These are phyloP conservation scores for Suillus discolor DNA, from an alignment of 768 basidiomycete species.

Conservation along the genomic window DNA sequence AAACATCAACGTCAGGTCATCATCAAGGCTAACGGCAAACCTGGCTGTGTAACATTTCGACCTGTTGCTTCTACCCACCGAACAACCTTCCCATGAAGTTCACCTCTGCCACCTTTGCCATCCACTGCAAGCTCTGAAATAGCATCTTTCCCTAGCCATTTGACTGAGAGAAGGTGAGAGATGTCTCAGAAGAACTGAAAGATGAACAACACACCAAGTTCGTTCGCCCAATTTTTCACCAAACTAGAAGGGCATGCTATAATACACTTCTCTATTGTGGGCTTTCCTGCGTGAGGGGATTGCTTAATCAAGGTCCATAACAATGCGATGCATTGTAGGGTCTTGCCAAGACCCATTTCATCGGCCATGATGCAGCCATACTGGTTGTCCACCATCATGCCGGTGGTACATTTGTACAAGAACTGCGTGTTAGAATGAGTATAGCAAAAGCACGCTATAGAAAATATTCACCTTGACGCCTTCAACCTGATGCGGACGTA, in stretches of 20 bases:
- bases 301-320: constrained; percentile 96
- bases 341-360: constrained; percentile 98
- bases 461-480: constrained; percentile 82
- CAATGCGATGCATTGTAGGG: constrained; percentile 93
- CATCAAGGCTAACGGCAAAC: constrained; percentile 40
- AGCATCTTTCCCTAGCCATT: constrained; percentile 92
- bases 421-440: constrained; percentile 57
- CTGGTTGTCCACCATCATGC: constrained; percentile 89
- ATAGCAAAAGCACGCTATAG: constrained; percentile 6
- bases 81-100: constrained; percentile 75
- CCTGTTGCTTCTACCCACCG: constrained; percentile 91
- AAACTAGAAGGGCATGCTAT: constrained; percentile 97
- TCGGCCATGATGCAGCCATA: constrained; percentile 99
- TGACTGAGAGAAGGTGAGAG: constrained; percentile 45
- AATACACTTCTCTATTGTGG: constrained; percentile 94
- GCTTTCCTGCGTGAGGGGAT: constrained; percentile 84
- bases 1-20: constrained; percentile 1
- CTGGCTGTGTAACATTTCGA: constrained; percentile 89
- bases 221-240: constrained; percentile 99
- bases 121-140: constrained; percentile 87
- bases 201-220: constrained; percentile 65
- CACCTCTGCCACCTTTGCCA: constrained; percentile 87
- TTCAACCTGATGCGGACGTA: constrained; percentile 97
- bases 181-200: constrained; percentile 1
- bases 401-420: constrained; percentile 92